Evolutionary conservation across 2,329 filamentous ascomycete genomes (phyloP).

Genomic region (Penicillium griseofulvum): DNA sequence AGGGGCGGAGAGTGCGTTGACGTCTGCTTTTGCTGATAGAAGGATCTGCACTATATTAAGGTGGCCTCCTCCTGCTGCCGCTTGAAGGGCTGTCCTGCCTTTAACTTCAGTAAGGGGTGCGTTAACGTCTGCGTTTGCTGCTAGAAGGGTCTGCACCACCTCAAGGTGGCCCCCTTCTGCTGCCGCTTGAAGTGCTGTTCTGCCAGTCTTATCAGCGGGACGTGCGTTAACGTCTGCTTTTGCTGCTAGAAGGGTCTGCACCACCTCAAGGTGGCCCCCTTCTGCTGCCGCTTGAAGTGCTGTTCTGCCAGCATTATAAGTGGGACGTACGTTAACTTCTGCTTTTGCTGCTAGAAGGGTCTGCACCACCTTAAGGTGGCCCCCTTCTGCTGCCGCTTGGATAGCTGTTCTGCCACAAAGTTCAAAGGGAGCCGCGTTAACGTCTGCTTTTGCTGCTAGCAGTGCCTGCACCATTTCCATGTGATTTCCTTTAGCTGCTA

Average conservation of each 20-base stretch:
- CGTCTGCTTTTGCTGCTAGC: neutral
- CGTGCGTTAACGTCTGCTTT: neutral
- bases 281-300: neutral
- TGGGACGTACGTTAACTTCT: neutral
- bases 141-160: neutral
- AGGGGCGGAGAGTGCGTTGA: neutral
- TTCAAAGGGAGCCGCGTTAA: neutral
- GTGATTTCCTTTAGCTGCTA: neutral
- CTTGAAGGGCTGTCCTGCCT: neutral
- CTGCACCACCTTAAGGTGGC: neutral
- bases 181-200: conserved; percentile 1
- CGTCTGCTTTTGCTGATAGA: neutral
- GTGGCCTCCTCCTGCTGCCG: neutral
- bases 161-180: neutral
- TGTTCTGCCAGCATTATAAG: no score
- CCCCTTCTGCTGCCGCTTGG: neutral
- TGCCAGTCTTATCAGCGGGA: neutral
- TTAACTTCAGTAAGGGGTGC: neutral
- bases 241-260: neutral
- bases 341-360: neutral
- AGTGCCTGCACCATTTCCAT: neutral
- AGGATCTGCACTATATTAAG: neutral
- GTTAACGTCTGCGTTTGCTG: conserved; percentile 1
- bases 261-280: neutral
- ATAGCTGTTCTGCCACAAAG: neutral